phyloP scores from a whole-genome alignment of 108 stramenopile species.

The Seminavis robusta region DNA sequence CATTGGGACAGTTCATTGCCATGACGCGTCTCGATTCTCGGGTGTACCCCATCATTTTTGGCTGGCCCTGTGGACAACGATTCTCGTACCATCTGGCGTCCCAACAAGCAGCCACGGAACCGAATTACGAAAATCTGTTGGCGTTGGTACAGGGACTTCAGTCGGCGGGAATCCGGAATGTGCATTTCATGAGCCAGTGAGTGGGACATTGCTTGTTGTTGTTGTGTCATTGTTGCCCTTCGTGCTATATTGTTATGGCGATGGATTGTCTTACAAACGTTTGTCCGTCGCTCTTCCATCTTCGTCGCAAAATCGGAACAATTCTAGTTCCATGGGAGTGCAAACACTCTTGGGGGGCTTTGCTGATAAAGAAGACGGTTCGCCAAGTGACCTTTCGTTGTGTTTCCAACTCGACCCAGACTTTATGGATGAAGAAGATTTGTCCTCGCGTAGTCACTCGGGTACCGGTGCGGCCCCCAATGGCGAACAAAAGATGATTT shows the following conservation, averaged over 20 bases:
- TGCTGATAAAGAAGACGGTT: slow-evolving; percentile 25
- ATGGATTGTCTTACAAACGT: no score
- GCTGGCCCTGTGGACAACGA: slow-evolving; percentile 38
- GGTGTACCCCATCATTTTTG: slow-evolving; percentile 41
- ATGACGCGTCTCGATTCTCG: slow-evolving; percentile 34
- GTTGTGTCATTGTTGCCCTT: no score
- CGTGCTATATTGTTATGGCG: no score
- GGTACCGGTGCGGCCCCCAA: not conserved
- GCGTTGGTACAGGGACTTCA: slow-evolving; percentile 23
- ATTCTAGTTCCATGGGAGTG: no score
- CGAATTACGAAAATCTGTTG: slow-evolving; percentile 21
- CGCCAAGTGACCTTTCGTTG: slow-evolving; percentile 19
- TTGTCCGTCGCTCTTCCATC: no score
- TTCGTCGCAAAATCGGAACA: no score
- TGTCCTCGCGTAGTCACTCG: not conserved
- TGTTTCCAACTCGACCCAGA: slow-evolving; percentile 28
- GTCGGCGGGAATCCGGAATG: slow-evolving; percentile 26
- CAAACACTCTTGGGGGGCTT: slow-evolving; percentile 32
- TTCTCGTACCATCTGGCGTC: slow-evolving; percentile 26
- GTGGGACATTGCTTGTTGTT: no score
- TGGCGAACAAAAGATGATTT: slow-evolving; percentile 5
- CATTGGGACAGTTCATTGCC: slow-evolving; percentile 40
- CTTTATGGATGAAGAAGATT: no score
- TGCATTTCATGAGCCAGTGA: slow-evolving; percentile 49
- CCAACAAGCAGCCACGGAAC: not conserved